phyloP scores from a whole-genome alignment of 2,329 filamentous ascomycete species.

The Alternaria sp. region DNA sequence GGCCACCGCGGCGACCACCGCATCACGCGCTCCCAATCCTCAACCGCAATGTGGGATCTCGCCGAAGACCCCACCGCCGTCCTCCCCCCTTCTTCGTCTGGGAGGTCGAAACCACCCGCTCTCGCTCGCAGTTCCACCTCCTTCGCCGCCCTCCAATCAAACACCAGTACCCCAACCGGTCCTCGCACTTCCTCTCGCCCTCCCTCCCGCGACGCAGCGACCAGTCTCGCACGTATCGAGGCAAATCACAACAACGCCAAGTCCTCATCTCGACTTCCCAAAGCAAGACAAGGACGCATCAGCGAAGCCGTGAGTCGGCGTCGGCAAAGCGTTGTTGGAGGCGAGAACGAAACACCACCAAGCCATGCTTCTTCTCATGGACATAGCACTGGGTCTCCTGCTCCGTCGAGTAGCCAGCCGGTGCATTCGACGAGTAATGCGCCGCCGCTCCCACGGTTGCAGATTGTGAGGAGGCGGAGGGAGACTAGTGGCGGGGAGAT shows the following conservation, averaged over 20 bases:
- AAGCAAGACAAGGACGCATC: constrained; percentile 39
- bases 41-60: constrained; percentile 43
- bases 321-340: constrained; percentile 30
- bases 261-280: constrained; percentile 34
- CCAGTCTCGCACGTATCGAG: constrained; percentile 32
- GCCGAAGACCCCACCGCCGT: constrained; percentile 33
- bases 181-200: constrained; percentile 31
- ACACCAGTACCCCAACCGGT: constrained; percentile 19
- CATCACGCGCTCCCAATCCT: constrained; percentile 36
- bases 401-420: neutral
- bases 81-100: constrained; percentile 25
- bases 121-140: constrained; percentile 37
- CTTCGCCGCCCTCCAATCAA: constrained; percentile 26
- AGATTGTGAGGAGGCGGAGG: constrained; percentile 41
- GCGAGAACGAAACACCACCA: constrained; percentile 33
- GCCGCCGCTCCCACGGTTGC: constrained; percentile 38
- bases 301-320: constrained; percentile 37
- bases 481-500: constrained; percentile 46
- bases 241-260: constrained; percentile 18
- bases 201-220: constrained; percentile 37
- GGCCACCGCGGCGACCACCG: constrained; percentile 29
- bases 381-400: neutral
- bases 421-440: neutral
- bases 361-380: neutral
- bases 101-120: constrained; percentile 24